Percentiles rank a stretch among this genome's conserved stretches.
Evolutionary conservation across 2,329 filamentous ascomycete species (phyloP).

Genomic region (Curvularia eragrostidis): DNA sequence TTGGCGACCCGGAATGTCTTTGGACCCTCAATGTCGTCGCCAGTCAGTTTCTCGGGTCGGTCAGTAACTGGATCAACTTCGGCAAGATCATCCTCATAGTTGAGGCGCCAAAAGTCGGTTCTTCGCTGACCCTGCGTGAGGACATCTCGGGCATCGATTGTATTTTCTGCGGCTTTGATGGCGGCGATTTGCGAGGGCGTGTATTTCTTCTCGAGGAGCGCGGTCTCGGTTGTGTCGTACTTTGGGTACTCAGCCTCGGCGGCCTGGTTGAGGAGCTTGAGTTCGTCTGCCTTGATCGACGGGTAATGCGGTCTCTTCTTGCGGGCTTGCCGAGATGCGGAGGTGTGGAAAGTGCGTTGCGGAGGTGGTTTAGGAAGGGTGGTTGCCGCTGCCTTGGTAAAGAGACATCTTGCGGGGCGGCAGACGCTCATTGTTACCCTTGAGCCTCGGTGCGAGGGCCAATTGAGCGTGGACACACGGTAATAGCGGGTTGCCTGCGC

Average conservation of each 20-base stretch:
- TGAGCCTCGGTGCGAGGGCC: slow-evolving; percentile 21
- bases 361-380: slow-evolving; percentile 41
- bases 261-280: slow-evolving; percentile 42
- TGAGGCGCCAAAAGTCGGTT: slow-evolving; percentile 72
- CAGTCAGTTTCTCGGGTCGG: slow-evolving; percentile 51
- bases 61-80: slow-evolving; percentile 80
- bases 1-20: slow-evolving; percentile 39
- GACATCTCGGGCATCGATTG: slow-evolving; percentile 77
- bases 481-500: slow-evolving; percentile 15
- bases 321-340: slow-evolving; percentile 46
- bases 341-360: slow-evolving; percentile 53
- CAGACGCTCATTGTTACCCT: slow-evolving; percentile 51
- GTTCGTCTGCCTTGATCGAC: slow-evolving; percentile 54
- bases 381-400: slow-evolving; percentile 39
- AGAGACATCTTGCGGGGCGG: slow-evolving; percentile 52
- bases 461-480: slow-evolving; percentile 28
- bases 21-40: slow-evolving; percentile 30
- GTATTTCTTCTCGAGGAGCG: slow-evolving; percentile 69
- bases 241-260: slow-evolving; percentile 58
- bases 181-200: slow-evolving; percentile 81
- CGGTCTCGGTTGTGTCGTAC: slow-evolving; percentile 63
- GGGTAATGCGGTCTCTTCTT: slow-evolving; percentile 51
- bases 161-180: slow-evolving; percentile 79
- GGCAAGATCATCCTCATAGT: slow-evolving; percentile 79
- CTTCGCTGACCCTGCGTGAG: slow-evolving; percentile 74